Percentiles rank a stretch among this genome's conserved stretches.
Evolutionary conservation across 768 basidiomycete genomes (phyloP).

Genomic region (Mycena filopes): DNA sequence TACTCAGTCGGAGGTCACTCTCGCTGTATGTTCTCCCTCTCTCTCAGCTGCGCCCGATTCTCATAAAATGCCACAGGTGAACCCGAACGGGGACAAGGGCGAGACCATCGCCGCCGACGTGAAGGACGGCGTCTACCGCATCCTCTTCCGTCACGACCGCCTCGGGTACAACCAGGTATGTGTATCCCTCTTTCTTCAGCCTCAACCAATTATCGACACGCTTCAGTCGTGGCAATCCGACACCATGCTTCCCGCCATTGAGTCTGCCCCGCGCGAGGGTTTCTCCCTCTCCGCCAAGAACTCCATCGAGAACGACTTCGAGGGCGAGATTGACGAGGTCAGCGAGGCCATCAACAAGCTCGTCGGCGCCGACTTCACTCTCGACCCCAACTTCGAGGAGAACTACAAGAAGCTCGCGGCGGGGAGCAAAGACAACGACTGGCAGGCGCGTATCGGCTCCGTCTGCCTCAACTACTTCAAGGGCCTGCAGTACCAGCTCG

Average conservation of each 20-base stretch:
- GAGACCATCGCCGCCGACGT: constrained; percentile 46
- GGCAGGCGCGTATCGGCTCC: constrained; percentile 42
- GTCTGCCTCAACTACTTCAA: constrained; percentile 44
- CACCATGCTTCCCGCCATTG: constrained; percentile 44
- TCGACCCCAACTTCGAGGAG: constrained; percentile 53
- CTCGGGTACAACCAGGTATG: constrained; percentile 44
- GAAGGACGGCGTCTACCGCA: constrained; percentile 52
- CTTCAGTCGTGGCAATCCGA: constrained; percentile 36
- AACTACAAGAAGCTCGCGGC: constrained; percentile 39
- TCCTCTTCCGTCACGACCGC: constrained; percentile 46
- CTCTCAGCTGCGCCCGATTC: neutral
- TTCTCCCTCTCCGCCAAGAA: constrained; percentile 46
- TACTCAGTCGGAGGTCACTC: constrained; percentile 44
- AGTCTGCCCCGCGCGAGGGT: constrained; percentile 45
- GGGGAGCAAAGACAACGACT: constrained; percentile 26
- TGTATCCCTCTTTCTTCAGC: neutral
- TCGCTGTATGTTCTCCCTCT: constrained; percentile 36
- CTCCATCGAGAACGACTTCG: constrained; percentile 47
- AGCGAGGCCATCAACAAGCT: constrained; percentile 42
- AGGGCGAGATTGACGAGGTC: constrained; percentile 43
- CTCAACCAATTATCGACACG: too few species aligned
- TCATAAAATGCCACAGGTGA: constrained; percentile 5
- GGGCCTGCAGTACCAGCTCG: constrained; percentile 45
- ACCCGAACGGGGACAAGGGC: constrained; percentile 38
- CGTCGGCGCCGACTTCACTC: constrained; percentile 43